Percentiles rank a stretch among this genome's conserved stretches.
These are phyloP conservation scores for Trypanosoma lewisi DNA, from an alignment of 208 protist genomes.

Conservation along the genomic window DNA sequence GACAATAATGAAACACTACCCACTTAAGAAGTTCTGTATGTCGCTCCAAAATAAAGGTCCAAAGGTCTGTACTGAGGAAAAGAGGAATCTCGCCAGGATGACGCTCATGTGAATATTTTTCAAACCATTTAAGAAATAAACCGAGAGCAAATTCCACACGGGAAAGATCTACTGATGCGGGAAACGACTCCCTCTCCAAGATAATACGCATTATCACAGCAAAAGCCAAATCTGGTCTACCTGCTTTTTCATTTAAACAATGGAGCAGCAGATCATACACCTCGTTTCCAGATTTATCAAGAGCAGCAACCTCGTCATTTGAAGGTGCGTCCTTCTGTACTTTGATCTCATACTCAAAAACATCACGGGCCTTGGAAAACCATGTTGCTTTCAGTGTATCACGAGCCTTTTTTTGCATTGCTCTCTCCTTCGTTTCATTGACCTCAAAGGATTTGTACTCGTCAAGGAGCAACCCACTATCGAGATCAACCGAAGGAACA, in stretches of 20 bases:
- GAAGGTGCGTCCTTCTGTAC: background rate
- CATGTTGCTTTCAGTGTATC: slow-evolving; percentile 25
- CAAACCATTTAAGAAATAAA: slow-evolving; percentile 63
- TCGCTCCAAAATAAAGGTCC: slow-evolving; percentile 66
- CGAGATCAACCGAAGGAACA: slow-evolving; percentile 36
- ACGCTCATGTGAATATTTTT: slow-evolving; percentile 37
- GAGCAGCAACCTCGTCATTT: background rate
- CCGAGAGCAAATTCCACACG: slow-evolving; percentile 53
- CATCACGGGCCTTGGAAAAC: slow-evolving; percentile 5
- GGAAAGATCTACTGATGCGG: slow-evolving; percentile 32
- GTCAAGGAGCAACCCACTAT: slow-evolving; percentile 20
- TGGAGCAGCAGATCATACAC: slow-evolving; percentile 9
- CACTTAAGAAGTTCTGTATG: slow-evolving; percentile 61
- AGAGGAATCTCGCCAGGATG: slow-evolving; percentile 45
- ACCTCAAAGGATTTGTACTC: slow-evolving; percentile 70
- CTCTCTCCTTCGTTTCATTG: slow-evolving; percentile 48
- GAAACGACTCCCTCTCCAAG: slow-evolving; percentile 26
- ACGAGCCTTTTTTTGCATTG: slow-evolving; percentile 27
- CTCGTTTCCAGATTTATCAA: slow-evolving; percentile 1
- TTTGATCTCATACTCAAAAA: slow-evolving; percentile 16
- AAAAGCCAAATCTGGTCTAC: slow-evolving; percentile 19
- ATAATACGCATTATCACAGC: slow-evolving; percentile 32
- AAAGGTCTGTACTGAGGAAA: slow-evolving; percentile 56
- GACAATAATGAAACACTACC: slow-evolving; percentile 27
- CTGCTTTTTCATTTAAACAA: slow-evolving; percentile 9